These are phyloP conservation scores for Aspergillus sp. DNA, from an alignment of 2,329 filamentous ascomycete species.

Conservation along the genomic window DNA sequence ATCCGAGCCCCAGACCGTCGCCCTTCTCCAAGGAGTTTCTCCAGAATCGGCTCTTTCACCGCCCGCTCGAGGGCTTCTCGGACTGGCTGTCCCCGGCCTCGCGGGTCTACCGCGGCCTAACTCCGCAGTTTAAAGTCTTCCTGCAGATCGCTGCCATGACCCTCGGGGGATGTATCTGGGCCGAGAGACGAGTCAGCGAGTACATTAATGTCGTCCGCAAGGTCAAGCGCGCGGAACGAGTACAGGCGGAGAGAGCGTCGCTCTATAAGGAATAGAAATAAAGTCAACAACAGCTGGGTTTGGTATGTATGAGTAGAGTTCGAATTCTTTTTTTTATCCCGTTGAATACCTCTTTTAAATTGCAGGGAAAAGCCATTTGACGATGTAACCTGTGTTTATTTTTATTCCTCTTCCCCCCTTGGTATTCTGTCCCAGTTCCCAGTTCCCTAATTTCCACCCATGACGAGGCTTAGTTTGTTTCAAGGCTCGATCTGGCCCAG, in stretches of 20 bases:
- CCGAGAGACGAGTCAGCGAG: slow-evolving; percentile 46
- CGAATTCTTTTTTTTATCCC: background rate
- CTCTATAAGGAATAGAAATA: slow-evolving; percentile 12
- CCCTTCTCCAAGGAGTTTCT: slow-evolving; percentile 31
- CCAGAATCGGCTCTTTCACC: slow-evolving; percentile 35
- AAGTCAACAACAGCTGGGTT: no score
- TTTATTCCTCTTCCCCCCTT: background rate
- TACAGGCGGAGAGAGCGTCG: slow-evolving; percentile 29
- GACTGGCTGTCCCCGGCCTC: slow-evolving; percentile 45
- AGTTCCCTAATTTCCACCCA: background rate
- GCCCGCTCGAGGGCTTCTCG: slow-evolving; percentile 50
- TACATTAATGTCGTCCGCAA: slow-evolving; percentile 46
- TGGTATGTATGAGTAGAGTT: background rate
- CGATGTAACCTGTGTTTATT: background rate
- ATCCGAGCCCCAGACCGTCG: slow-evolving; percentile 16
- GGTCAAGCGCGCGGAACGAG: slow-evolving; percentile 42
- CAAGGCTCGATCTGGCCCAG: background rate
- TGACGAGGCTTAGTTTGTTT: background rate
- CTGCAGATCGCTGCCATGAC: slow-evolving; percentile 50
- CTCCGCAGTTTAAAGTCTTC: slow-evolving; percentile 51
- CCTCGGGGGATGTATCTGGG: slow-evolving; percentile 50
- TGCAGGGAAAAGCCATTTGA: background rate
- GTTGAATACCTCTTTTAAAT: background rate
- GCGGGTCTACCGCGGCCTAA: slow-evolving; percentile 48
- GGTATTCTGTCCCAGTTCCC: background rate